A percentile compares a stretch with the other conserved stretches of the same genome.
Evolutionary conservation across 768 basidiomycete species (phyloP).

Genomic region (Dentipellis fragilis): DNA sequence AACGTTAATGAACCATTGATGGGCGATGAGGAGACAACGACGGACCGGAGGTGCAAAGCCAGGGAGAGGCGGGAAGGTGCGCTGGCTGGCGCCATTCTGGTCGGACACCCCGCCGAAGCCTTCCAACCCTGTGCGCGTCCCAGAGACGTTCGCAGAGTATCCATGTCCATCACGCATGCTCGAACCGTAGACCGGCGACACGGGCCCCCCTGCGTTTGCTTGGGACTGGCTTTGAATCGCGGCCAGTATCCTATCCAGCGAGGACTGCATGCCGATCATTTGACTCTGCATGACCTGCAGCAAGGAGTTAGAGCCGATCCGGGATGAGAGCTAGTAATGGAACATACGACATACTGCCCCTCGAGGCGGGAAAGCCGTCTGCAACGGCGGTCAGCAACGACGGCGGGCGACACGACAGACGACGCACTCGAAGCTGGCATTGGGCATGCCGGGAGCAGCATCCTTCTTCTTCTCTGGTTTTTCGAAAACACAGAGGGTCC

Average conservation of each 20-base stretch:
- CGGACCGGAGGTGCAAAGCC: constrained; percentile 85
- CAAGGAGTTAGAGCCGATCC: constrained; percentile 3
- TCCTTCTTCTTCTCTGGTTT: constrained; percentile 81
- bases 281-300: constrained; percentile 81
- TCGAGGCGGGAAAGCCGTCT: constrained; percentile 80
- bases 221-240: constrained; percentile 43
- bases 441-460: constrained; percentile 38
- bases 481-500: constrained; percentile 76
- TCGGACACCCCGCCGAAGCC: constrained; percentile 21
- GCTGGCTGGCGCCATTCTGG: constrained; percentile 19
- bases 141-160: constrained; percentile 15
- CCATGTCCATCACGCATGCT: constrained; percentile 12
- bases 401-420: constrained; percentile 8
- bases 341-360: constrained; percentile 69
- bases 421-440: constrained; percentile 65
- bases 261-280: constrained; percentile 91
- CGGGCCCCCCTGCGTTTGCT: constrained; percentile 17
- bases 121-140: constrained; percentile 17
- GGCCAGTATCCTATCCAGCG: constrained; percentile 71
- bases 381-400: constrained; percentile 11
- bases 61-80: constrained; percentile 74
- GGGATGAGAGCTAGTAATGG: neutral
- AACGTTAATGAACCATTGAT: constrained; percentile 13
- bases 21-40: constrained; percentile 5
- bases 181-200: constrained; percentile 15